Evolutionary conservation across 2,329 filamentous ascomycete genomes (phyloP), one percentile per base, ranked within the genome.

Genomic region (Fusarium sp.): DNA sequence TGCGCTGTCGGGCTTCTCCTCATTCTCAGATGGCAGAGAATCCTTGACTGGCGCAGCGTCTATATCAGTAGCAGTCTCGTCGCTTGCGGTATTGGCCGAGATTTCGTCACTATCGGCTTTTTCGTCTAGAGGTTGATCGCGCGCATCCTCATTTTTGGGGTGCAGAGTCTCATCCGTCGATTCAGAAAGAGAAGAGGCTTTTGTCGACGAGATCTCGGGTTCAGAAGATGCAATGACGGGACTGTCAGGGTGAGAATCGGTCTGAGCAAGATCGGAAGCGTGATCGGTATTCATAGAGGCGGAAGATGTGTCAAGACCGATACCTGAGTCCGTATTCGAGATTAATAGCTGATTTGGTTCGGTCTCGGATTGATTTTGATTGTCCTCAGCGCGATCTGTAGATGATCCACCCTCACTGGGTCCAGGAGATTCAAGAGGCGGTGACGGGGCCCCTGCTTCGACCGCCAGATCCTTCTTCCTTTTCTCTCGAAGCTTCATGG

Each of bases 401-500:
- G 62, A 71, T 30, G 55, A 57, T 22, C 64, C 67, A 22, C 62
- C 67, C 32, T 76, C 74, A 42, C 67, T 74, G 16, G 69, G 62
- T 25, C 53, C 54, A 10, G 72, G 62, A 7, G 66, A 67, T 12
- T 69, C 49, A 20, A 74, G 42, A 29, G 67, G 68, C 18, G 73
- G 72, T 14, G 66, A 57, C 16, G 65, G 45, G 6, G 69, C 46
- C 45, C 56, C 72, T 13, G 76, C 57, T 63, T 67, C 67, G 20
- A 66, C 79, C 61, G 65, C 77, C 75, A 70, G 75, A 48, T 75
- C 71, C 67, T 63, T 79, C 80, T 81, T 83, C 79, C 94, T 94
- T 81, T 92, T 94, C 80, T 97, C 96, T 55, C 95, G 88, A 72
- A 98, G 81, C 79, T 98, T 92, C 82, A 98, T 87, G 10, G 96